A percentile compares a stretch with the other conserved stretches of the same genome.
phyloP scores from a whole-genome alignment of 129 eudicot genomes.

The Tanacetum coccineum region DNA sequence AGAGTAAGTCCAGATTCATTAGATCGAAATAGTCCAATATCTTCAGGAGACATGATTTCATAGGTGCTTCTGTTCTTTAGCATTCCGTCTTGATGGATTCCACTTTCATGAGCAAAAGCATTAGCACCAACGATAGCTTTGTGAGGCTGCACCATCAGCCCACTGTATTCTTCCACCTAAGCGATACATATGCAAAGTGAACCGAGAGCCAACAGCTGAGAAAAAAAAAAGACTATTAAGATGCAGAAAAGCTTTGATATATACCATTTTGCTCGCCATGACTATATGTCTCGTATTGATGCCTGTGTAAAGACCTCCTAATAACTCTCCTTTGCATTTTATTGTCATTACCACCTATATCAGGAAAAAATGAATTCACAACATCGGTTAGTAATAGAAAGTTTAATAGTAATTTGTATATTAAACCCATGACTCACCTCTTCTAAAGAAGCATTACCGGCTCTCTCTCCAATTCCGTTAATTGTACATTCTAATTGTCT shows the following conservation, averaged over 20 bases:
- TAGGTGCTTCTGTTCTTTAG: conserved; percentile 75
- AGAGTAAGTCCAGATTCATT: conserved; percentile 88
- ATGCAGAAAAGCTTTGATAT: neutral
- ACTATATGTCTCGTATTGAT: conserved; percentile 22
- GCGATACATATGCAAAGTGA: conserved; percentile 18
- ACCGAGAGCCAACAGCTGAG: conserved; percentile 7
- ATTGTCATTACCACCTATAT: conserved; percentile 26
- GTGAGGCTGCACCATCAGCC: conserved; percentile 75
- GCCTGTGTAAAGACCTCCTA: conserved; percentile 30
- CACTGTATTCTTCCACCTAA: conserved; percentile 82
- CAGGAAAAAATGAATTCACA: neutral
- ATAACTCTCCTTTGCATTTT: conserved; percentile 25
- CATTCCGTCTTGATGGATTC: conserved; percentile 95
- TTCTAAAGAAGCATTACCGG: conserved; percentile 38
- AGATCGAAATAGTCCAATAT: conserved; percentile 71
- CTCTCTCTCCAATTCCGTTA: conserved; percentile 37
- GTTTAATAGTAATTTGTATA: too few species aligned
- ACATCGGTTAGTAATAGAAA: neutral
- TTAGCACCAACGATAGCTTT: conserved; percentile 93
- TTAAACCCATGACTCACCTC: conserved; percentile 15
- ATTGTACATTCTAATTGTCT: conserved; percentile 30
- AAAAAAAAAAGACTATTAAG: neutral
- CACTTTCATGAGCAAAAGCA: conserved; percentile 94
- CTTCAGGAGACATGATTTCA: conserved; percentile 88
- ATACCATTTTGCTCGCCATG: conserved; percentile 29